Evolutionary conservation across 2,329 filamentous ascomycete genomes (phyloP).

Genomic region (Cercospora nicotianae): DNA sequence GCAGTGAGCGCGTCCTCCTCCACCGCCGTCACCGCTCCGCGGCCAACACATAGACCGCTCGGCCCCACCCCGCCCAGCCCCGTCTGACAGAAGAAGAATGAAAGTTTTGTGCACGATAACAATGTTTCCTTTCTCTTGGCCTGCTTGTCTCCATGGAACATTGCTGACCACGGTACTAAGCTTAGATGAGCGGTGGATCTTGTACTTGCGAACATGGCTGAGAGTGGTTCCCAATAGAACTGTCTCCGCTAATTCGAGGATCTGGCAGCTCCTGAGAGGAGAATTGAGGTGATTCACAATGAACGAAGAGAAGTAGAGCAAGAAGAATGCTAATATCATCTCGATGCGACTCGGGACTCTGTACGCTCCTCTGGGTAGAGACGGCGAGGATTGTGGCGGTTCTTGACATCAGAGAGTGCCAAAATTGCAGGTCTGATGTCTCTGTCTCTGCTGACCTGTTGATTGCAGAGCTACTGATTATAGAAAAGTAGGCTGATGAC

Average conservation of each 20-base stretch:
- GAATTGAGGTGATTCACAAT: neutral
- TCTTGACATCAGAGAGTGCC: neutral
- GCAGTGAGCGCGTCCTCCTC: constrained; percentile 25
- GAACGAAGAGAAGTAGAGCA: neutral
- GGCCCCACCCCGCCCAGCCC: neutral
- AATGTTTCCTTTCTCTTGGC: too few relatives aligned
- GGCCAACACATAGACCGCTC: neutral
- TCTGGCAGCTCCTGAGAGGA: too few relatives aligned
- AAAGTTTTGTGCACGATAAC: neutral
- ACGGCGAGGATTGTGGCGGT: neutral
- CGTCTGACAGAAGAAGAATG: neutral
- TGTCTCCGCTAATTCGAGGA: too few relatives aligned
- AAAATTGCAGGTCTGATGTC: neutral
- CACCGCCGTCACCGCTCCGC: neutral
- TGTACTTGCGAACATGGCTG: neutral
- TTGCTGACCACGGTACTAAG: neutral
- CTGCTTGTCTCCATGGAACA: neutral
- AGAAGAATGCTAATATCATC: neutral
- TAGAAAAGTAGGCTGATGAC: neutral
- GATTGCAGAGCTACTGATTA: neutral
- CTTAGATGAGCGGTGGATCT: neutral
- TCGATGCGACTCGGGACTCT: neutral
- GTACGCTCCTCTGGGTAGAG: neutral
- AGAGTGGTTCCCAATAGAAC: neutral
- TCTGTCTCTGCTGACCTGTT: neutral